Base-by-base conservation (phyloP, 2,329 filamentous ascomycete genomes). In the Fonsecaea monophora region DNA sequence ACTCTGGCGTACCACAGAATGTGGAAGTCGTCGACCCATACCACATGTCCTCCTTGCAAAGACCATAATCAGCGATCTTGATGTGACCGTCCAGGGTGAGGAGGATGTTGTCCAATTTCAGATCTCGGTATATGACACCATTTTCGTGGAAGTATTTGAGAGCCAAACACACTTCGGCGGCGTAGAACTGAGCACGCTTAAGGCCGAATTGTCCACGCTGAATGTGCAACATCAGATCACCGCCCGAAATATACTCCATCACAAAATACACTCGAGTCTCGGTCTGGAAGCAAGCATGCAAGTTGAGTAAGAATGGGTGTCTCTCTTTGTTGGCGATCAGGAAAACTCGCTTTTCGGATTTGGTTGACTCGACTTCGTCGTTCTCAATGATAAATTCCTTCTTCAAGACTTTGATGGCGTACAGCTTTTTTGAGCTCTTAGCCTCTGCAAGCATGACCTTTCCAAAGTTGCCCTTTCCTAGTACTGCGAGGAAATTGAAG, bases 331-430 rank as follows among this genome's bases (percentile, higher is more conserved):
- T 99, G 38, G 95, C 95, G 77, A 99, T 91, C 77, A 99, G 79
- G 82, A 98, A 97, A 15, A 99, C 96, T 70, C 95, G 87, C 86
- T 99, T 99, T 81, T 99, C 95, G 0, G 95, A 99, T 71, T 94
- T 89, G 50, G 93, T 97, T 79, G 94, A 98, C 80, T 99, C 95
- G 7, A 99, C 95, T 82, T 99, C 95, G 76, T 99, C 95, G 72
- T 99, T 97, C 78, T 99, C 96, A 69, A 99, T 99, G 77, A 99
- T 99, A 78, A 99, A 99, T 79, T 99, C 95, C 82, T 99, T 99
- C 86, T 99, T 99, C 73, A 99, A 83, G 42, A 99, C 95, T 81
- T 99, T 99, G 80, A 99, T 99, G 65, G 95, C 95, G 78, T 98
- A 99, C 7, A 99, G 84, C 78, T 94, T 91, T 79, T 94, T 92